These are phyloP conservation scores for Voacanga thouarsii DNA, from an alignment of 257 asterid species.

Conservation along the genomic window DNA sequence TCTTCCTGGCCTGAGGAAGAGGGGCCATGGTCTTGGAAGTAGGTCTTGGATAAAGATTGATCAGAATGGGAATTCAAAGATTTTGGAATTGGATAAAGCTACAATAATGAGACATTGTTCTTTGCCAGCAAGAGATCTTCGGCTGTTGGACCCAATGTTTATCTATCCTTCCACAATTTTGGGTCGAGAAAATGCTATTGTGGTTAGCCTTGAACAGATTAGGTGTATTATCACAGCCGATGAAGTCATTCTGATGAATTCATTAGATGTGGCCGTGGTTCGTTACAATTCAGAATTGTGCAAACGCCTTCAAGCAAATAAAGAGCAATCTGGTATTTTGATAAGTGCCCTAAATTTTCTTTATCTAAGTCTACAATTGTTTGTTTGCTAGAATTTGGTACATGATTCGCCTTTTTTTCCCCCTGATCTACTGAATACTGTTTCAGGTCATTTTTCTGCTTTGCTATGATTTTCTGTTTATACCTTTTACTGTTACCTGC, in stretches of 20 bases:
- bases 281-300: conserved; percentile 82
- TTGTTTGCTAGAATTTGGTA: background rate
- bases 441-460: background rate
- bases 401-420: background rate
- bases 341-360: background rate
- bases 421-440: background rate
- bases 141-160: conserved; percentile 94
- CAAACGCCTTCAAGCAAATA: conserved; percentile 80
- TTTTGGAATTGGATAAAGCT: conserved; percentile 79
- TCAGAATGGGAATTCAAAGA: conserved; percentile 63
- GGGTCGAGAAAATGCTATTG: conserved; percentile 99
- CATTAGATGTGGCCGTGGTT: conserved; percentile 72
- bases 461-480: background rate
- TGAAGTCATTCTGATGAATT: conserved; percentile 92
- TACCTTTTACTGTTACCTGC: background rate
- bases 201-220: conserved; percentile 89
- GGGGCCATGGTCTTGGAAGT: conserved; percentile 79
- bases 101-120: conserved; percentile 88
- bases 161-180: conserved; percentile 85
- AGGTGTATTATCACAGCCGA: conserved; percentile 96
- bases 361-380: background rate
- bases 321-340: conserved; percentile 71
- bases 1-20: conserved; percentile 73
- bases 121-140: conserved; percentile 95
- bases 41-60: conserved; percentile 96